Conservation (phyloP, 306 rosid genomes). For the Inga leiocalycina region DNA sequence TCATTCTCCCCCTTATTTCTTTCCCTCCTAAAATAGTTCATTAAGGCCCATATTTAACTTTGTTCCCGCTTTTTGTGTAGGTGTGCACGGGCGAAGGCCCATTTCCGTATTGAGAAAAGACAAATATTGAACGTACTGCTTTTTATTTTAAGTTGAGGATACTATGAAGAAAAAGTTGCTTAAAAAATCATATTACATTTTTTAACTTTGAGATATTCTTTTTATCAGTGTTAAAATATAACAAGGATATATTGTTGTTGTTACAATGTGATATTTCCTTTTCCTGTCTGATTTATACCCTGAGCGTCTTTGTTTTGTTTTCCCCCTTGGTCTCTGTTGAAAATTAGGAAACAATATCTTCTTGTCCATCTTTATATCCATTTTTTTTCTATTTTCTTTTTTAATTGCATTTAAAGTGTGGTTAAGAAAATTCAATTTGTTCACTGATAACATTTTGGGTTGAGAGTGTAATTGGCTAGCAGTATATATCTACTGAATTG, state of each 20-base stretch:
- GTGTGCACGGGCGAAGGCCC: neutral
- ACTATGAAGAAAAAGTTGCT: constrained; percentile 11
- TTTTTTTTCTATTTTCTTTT: constrained; percentile 14
- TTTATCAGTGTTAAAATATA: neutral
- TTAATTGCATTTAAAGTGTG: constrained; percentile 15
- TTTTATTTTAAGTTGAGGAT: constrained; percentile 9
- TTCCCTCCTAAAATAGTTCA: neutral
- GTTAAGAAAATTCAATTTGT: neutral
- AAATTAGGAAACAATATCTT: neutral
- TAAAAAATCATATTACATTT: neutral
- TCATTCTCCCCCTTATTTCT: neutral
- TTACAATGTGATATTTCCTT: neutral
- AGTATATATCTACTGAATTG: neutral
- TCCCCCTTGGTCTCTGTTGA: neutral
- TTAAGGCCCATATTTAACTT: neutral
- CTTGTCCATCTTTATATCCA: neutral
- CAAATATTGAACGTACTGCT: neutral
- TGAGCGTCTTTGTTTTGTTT: neutral
- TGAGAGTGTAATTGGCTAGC: neutral
- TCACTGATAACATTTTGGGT: neutral
- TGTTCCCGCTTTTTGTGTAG: neutral
- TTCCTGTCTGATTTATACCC: neutral
- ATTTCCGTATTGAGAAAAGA: no score
- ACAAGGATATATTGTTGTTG: neutral
- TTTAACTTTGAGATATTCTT: neutral